Base-by-base conservation (phyloP, 768 basidiomycete species). In the Serendipita sp. region DNA sequence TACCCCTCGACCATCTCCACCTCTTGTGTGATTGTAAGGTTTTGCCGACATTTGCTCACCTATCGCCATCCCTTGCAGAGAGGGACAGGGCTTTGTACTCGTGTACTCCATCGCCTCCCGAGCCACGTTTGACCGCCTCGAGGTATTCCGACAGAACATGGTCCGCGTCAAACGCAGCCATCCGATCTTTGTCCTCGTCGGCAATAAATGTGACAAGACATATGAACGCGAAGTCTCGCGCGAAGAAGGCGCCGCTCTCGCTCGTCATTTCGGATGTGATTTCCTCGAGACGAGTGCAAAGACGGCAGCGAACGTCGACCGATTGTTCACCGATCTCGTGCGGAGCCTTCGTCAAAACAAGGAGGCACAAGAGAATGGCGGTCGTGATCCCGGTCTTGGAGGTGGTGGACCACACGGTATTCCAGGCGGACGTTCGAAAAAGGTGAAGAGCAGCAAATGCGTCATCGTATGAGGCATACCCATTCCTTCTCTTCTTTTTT, bases 261-360 rank as follows among this genome's bases (percentile, higher is more conserved):
- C 96, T 36, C 81, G 84, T 68, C 79, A 83, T 63, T 86, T 94
- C 68, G 89, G 90, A 62, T 96, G 92, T 77, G 89, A 89, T 66
- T 95, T 97, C 74, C 85, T 92, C 74, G 95, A 98, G 74, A 93
- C 95, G 36, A 90, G 87, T n/a, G 95, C 95, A 44, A 95, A 95
- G 79, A 93, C 91, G 44, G 85, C 93, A 56, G 80, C 85, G 71
- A 95, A 97, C 72, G 90, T 98, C 66, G 92, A 97, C 64, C 80
- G 81, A 13, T 84, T 95, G 35, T 98, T 97, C 75, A 90, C 83
- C 71, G 86, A 81, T 68, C 83, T 95, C 67, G 91, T 98, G 65
- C 86, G 89, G 66, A 81, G 83, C 54, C 79, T 92, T 73, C 88
- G 89, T 11, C 63, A 63, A 35, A 48, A 65, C 34, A 65, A 65